A percentile compares a stretch with the other conserved stretches of the same genome.
Evolutionary conservation across 768 basidiomycete genomes (phyloP).

Genomic region (Termitomyces sp.): DNA sequence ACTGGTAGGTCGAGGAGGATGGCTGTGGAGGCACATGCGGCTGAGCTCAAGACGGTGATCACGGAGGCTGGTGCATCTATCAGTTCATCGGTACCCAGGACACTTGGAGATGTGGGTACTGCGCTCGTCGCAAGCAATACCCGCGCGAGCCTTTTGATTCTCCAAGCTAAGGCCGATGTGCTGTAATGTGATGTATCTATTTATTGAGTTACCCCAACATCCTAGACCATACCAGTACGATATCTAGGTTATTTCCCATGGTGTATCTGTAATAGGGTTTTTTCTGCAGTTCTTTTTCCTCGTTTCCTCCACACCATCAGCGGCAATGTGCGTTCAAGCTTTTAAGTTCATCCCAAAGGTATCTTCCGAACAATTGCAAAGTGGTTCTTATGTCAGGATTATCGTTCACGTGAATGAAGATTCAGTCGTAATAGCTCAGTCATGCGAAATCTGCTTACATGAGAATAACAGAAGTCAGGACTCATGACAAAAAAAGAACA

Average conservation of each 20-base stretch:
- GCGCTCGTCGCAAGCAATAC: constrained; percentile 55
- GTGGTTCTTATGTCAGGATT: not conserved
- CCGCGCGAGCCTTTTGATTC: constrained; percentile 46
- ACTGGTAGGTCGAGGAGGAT: constrained; percentile 72
- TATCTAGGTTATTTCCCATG: not conserved
- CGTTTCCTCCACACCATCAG: too few species aligned
- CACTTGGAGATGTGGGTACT: constrained; percentile 72
- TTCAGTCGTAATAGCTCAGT: not conserved
- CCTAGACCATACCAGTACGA: not conserved
- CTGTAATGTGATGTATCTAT: not conserved
- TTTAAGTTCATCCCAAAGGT: not conserved
- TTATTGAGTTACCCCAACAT: not conserved
- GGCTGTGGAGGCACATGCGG: constrained; percentile 50
- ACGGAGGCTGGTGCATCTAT: constrained; percentile 35
- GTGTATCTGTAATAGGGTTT: not conserved
- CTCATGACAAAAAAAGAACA: not conserved
- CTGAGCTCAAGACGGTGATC: constrained; percentile 52
- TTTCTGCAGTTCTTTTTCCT: not conserved
- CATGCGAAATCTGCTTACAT: not conserved
- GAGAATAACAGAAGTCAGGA: not conserved
- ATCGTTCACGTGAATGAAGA: not conserved
- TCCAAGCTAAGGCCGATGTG: constrained; percentile 30
- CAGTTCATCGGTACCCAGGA: constrained; percentile 59
- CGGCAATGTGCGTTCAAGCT: not conserved
- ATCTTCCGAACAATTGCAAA: not conserved